Evolutionary conservation across 345 rosid genomes (phyloP), one percentile per base, ranked within the genome.

Genomic region (Citrus australasica): DNA sequence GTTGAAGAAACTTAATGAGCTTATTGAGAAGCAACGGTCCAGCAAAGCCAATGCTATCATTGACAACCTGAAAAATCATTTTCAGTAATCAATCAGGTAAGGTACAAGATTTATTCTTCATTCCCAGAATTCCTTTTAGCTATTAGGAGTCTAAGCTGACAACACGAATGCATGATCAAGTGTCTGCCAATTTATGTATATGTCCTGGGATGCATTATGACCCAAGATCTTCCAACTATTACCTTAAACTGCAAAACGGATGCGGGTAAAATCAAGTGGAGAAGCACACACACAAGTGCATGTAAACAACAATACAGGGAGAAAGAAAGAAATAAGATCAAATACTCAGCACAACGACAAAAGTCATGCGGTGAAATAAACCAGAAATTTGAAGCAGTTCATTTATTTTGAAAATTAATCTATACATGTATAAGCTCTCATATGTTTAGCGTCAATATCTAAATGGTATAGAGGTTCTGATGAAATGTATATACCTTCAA

Each of bases 1-100:
- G 86, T 84, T 93, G 90, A 79, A 95, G 95, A 88, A 86, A 90
- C 80, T 79, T 87, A 88, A 95, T 90, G 37, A 92, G 94, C 82
- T 80, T 90, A 83, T 95, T 95, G 75, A 93, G 97, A 63, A 95
- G 90, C 78, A 95, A 83, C 2, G 98, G 98, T 80, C 91, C 97
- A 7, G 82, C 90, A 87, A 95, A 93, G 79, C 95, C 93, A 35
- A 95, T 79, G 73, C 88, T 88, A 81, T 95, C 98, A 83, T 93
- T 93, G 65, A 93, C 80, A 72, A 89, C 91, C 98, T 95, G 88
- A 32, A 84, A 75, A 67, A 81, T 60, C 71, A 62, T 66, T 73
- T 60, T 66, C 68, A 55, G 69, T 72, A 0, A 56, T 33, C 21
- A 7, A 60, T 59, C 37, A 24, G 4, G n/a, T 42, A 37, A 37